Evolutionary conservation across 768 basidiomycete species (phyloP).

Genomic region (Brasilioporus rufonigricans): DNA sequence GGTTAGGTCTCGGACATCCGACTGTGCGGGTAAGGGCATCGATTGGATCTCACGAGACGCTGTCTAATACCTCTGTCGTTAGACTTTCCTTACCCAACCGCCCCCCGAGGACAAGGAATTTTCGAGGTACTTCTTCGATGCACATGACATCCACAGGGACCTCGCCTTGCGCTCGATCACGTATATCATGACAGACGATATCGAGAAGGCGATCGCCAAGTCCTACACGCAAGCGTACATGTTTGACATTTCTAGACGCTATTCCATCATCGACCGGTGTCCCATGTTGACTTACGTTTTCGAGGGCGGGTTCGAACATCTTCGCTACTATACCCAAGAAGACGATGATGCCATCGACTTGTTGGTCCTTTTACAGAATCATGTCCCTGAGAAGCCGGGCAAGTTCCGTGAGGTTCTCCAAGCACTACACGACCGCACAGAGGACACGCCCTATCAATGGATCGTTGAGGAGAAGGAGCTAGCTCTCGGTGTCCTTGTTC

Average conservation of each 20-base stretch:
- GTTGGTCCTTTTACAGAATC: constrained; percentile 17
- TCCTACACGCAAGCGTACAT: constrained; percentile 25
- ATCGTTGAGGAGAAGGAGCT: constrained; percentile 25
- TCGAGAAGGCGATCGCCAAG: constrained; percentile 22
- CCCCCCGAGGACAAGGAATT: constrained; percentile 10
- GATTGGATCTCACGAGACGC: background rate
- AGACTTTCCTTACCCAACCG: constrained; percentile 26
- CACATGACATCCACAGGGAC: constrained; percentile 21
- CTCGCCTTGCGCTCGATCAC: constrained; percentile 31
- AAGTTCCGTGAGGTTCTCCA: constrained; percentile 23
- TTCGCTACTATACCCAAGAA: constrained; percentile 24
- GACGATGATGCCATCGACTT: constrained; percentile 27
- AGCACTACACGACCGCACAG: constrained; percentile 26
- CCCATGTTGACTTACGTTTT: constrained; percentile 30
- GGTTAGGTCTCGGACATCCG: constrained; percentile 21
- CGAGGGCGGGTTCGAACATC: constrained; percentile 28
- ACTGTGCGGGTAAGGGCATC: constrained; percentile 22
- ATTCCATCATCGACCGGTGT: constrained; percentile 22
- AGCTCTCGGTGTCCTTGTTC: constrained; percentile 21
- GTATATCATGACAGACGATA: constrained; percentile 26
- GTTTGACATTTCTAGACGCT: constrained; percentile 27
- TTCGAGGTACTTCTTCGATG: constrained; percentile 22
- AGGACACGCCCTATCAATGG: constrained; percentile 23
- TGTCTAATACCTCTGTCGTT: background rate
- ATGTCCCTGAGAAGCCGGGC: constrained; percentile 21